Percentiles rank a stretch among this genome's conserved stretches.
Conservation (phyloP, 768 basidiomycete genomes). For the Calvatia gigantea region DNA sequence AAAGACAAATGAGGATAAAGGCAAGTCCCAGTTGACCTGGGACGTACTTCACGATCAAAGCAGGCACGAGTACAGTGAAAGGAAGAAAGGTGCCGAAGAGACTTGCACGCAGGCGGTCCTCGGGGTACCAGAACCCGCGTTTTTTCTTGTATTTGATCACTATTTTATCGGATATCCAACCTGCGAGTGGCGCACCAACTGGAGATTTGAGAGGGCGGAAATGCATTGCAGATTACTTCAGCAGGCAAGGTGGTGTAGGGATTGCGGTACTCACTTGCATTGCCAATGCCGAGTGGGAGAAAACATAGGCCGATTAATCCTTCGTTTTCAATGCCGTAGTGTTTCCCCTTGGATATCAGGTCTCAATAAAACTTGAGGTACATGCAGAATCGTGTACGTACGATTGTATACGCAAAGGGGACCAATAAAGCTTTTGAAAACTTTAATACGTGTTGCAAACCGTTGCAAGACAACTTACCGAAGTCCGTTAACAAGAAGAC, state of each 20-base stretch:
- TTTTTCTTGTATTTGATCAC: constrained; percentile 44
- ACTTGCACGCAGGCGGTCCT: constrained; percentile 60
- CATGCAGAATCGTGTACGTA: constrained; percentile 29
- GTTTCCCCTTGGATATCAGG: constrained; percentile 43
- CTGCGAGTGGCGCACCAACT: constrained; percentile 63
- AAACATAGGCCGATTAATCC: constrained; percentile 59
- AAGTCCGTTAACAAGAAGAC: constrained; percentile 31
- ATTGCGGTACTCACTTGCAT: constrained; percentile 44
- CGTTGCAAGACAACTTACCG: constrained; percentile 24
- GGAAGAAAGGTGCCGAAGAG: constrained; percentile 52
- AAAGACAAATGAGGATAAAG: constrained; percentile 51
- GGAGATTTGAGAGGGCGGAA: neutral
- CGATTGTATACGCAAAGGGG: constrained; percentile 67
- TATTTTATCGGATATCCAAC: constrained; percentile 53
- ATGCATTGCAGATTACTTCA: neutral
- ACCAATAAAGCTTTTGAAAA: constrained; percentile 43
- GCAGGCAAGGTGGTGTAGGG: neutral
- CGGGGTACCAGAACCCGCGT: constrained; percentile 59
- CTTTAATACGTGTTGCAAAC: neutral
- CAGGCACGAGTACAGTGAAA: constrained; percentile 43
- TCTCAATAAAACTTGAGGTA: neutral
- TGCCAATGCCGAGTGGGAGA: constrained; percentile 58
- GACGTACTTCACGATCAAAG: constrained; percentile 47
- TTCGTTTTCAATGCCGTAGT: constrained; percentile 54
- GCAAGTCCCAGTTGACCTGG: constrained; percentile 45